Conservation (phyloP, 306 rosid species). For the Trichosanthes cucumerina region DNA sequence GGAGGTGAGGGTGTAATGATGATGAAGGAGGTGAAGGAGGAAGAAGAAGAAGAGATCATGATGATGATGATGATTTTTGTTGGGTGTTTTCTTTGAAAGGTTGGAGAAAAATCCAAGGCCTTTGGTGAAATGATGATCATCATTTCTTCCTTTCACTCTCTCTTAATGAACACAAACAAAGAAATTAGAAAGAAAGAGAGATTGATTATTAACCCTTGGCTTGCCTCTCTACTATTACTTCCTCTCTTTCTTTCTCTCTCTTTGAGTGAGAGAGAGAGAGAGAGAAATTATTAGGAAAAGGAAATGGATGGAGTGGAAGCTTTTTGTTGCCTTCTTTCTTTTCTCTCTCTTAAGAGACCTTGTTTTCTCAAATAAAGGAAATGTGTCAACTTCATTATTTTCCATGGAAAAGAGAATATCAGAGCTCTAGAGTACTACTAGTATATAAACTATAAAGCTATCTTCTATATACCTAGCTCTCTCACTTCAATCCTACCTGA, state of each 20-base stretch:
- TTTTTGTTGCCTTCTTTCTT: slow-evolving; percentile 1
- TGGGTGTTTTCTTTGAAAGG: slow-evolving; percentile 47
- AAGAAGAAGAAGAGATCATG: slow-evolving; percentile 24
- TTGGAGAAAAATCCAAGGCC: slow-evolving; percentile 57
- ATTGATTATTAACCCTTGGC: background rate
- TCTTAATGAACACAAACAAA: background rate
- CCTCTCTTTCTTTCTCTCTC: slow-evolving; percentile 14
- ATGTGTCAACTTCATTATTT: background rate
- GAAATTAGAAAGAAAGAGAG: slow-evolving; percentile 16
- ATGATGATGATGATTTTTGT: slow-evolving; percentile 62
- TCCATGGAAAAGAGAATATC: background rate
- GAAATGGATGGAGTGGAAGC: slow-evolving; percentile 8
- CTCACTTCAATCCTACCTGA: background rate
- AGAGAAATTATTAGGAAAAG: slow-evolving; percentile 13
- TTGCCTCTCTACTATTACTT: background rate
- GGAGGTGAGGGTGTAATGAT: slow-evolving; percentile 61
- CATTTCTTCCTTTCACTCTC: slow-evolving; percentile 6
- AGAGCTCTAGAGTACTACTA: background rate
- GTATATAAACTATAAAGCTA: background rate
- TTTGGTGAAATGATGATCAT: slow-evolving; percentile 29
- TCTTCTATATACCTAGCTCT: background rate
- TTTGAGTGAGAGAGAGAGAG: slow-evolving; percentile 23
- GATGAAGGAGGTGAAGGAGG: slow-evolving; percentile 27
- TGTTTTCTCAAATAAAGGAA: background rate
- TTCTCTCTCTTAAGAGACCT: background rate